Evolutionary conservation across 805 yeast species (phyloP), one percentile per base, ranked within the genome.

Genomic region (Kuraishia piskuri): DNA sequence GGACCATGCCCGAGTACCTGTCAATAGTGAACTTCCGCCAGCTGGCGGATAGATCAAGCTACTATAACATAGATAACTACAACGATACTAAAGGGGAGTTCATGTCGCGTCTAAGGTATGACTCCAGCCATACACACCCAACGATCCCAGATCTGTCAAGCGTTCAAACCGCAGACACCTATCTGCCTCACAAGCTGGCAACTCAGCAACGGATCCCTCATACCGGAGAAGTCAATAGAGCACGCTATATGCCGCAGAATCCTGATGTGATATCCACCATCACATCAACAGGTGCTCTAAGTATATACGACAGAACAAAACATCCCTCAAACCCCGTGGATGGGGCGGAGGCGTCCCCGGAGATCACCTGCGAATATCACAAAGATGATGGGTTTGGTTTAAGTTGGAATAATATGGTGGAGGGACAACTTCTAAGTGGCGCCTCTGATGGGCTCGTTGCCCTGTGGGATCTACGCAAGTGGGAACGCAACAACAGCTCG

Each of bases 261-360:
- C 94, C 94, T 1, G 94, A 90, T 61, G 62, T 91, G 4, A 74
- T 91, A 4, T 89, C 91, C 1, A 78, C 90, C 20, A 80, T 83
- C 9, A 81, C 87, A 47, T 80, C 85, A 46, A 65, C 70, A 31
- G 97, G 97, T 1, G 71, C 77, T 14, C 72, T 85, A 12, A 80
- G 76, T 51, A 68, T 91, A 3, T 88, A 84, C 66, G 96, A 91
- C 66, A 75, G 94, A 59, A 90, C 97, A 0, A 90, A 88, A 64
- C 96, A 89, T 65, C 76, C 90, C 1, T 70, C 76, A 12, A 70
- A 68, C 46, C 75, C 77, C 2, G 54, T 68, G 10, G 49, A 37
- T 5, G 40, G 40, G 4, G 67, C 67, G 22, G 55, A 54, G 19
- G 69, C 69, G 59, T 72, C 73, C 58, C 83, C 82, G 12, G 73